Base-by-base conservation (phyloP, 2,329 filamentous ascomycete genomes). In the Colletotrichum magnum region DNA sequence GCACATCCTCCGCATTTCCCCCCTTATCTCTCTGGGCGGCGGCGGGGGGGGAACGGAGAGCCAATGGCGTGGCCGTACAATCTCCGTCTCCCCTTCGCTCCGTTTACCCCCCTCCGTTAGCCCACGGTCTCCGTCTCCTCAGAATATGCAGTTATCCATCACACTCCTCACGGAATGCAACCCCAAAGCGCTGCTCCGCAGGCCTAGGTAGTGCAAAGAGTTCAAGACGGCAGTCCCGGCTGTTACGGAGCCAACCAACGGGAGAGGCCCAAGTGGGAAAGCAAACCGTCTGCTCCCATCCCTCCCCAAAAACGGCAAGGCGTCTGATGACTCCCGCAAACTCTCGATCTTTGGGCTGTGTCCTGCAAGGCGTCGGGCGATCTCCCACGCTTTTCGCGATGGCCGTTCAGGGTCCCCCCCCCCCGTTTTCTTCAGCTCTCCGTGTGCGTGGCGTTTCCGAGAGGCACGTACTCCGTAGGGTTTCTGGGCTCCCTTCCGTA, bases 281-380 rank as follows among this genome's bases (percentile, higher is more conserved):
- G 16, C 47, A 45, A 59, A 59, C 21, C 28, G 32, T 36, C 32
- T 10, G 32, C 7, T 32, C 28, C 28, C 10, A 2, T 32, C 28
- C 28, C 7, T 45, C 41, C 13, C 59, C 60, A 9, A n/a, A 68
- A n/a, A 41, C 16, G 54, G 41, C 48, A 51, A 28, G 26, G 62
- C 50, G n/a, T 39, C 54, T 68, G 56, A 69, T 69, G 66, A 51
- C 66, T 45, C 16, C 61, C 51, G 61, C 66, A 60, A 69, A 66
- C 56, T 66, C 62, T 69, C 66, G 66, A 69, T 69, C 56, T 26
- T 50, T 41, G 62, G 41, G 62, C 56, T 45, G 54, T 18, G 18
- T 16, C 28, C 41, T 32, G 64, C 45, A 24, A 51, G 13, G 41
- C 41, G 41, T 32, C 26, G 7, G n/a, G 24, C 56, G 66, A 69